Conservation (phyloP, 345 rosid genomes). For the Anastatica hierochuntica region DNA sequence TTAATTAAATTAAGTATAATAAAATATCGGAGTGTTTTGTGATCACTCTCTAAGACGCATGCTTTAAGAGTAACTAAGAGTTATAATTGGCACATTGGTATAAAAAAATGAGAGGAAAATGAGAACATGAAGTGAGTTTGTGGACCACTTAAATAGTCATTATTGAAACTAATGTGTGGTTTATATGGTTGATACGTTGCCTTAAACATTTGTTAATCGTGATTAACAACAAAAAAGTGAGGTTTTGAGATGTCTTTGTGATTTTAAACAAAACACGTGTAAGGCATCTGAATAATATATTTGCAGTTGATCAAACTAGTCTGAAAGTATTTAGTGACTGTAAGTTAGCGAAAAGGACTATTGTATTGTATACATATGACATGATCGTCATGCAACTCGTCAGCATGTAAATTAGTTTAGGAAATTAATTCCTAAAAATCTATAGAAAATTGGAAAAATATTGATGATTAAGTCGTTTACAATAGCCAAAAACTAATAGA, state of each 20-base stretch:
- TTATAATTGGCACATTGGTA: not conserved
- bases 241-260: conserved; percentile 18
- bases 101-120: too few relatives aligned
- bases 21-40: too few relatives aligned
- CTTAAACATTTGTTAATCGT: conserved; percentile 12
- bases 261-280: conserved; percentile 23
- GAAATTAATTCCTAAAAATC: too few relatives aligned
- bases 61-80: not conserved
- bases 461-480: too few relatives aligned
- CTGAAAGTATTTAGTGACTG: too few relatives aligned
- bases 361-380: not conserved
- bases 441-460: too few relatives aligned
- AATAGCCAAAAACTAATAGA: too few relatives aligned
- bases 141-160: conserved; percentile 26
- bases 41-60: conserved; percentile 11
- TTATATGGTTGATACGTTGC: conserved; percentile 26
- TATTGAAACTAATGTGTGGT: conserved; percentile 23
- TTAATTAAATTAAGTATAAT: not conserved
- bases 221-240: conserved; percentile 15
- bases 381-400: conserved; percentile 19
- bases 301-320: not conserved
- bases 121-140: too few relatives aligned
- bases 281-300: conserved; percentile 14
- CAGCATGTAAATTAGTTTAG: not conserved
- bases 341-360: too few relatives aligned